Evolutionary conservation across 2,329 filamentous ascomycete genomes (phyloP).

Genomic region (Xylariaceae sp.): DNA sequence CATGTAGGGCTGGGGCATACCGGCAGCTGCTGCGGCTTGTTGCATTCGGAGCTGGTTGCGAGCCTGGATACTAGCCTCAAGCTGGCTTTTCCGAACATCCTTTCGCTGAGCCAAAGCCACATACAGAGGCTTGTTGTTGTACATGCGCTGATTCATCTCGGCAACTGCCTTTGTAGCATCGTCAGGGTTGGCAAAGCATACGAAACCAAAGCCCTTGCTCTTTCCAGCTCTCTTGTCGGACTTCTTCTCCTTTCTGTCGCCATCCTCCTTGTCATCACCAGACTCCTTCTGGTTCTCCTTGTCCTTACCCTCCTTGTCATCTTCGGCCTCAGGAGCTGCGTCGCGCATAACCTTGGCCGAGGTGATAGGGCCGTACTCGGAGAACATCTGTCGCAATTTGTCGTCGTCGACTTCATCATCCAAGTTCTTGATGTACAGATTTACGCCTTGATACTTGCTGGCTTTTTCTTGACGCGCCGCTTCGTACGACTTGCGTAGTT

Average conservation of each 20-base stretch:
- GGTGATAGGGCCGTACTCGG: conserved; percentile 88
- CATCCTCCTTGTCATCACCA: conserved; percentile 50
- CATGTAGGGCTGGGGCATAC: conserved; percentile 84
- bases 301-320: conserved; percentile 50
- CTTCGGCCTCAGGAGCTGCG: conserved; percentile 53
- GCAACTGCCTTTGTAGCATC: conserved; percentile 98
- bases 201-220: conserved; percentile 99
- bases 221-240: conserved; percentile 74
- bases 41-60: conserved; percentile 98
- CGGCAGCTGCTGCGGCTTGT: conserved; percentile 86
- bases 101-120: conserved; percentile 98
- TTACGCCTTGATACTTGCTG: conserved; percentile 98
- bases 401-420: conserved; percentile 97
- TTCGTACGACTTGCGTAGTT: conserved; percentile 98
- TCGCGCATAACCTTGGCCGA: conserved; percentile 99
- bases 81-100: conserved; percentile 98
- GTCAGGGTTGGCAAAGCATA: conserved; percentile 99
- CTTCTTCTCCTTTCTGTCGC: conserved; percentile 59
- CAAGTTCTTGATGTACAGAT: conserved; percentile 99
- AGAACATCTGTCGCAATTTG: conserved; percentile 91
- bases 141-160: conserved; percentile 99
- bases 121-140: conserved; percentile 93
- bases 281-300: conserved; percentile 48
- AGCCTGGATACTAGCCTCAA: conserved; percentile 98
- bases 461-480: conserved; percentile 96